Evolutionary conservation across 1,139 yeast genomes (phyloP).

Genomic region (Zygosaccharomyces pseudobailii): DNA sequence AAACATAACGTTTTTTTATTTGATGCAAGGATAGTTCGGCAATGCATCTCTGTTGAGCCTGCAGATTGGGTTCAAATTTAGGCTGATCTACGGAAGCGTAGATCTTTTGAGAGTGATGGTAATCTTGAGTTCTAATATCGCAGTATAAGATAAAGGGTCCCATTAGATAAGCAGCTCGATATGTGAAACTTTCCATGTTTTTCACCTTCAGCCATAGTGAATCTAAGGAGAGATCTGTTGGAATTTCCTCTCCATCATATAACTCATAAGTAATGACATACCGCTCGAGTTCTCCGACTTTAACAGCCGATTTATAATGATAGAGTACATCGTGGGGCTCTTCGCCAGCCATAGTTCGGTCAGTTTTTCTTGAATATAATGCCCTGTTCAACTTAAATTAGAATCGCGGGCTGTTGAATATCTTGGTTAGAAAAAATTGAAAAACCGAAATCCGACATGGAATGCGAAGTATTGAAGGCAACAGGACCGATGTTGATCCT

Average conservation of each 20-base stretch:
- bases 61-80: constrained; percentile 64
- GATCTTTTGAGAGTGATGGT: constrained; percentile 50
- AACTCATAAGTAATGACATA: constrained; percentile 45
- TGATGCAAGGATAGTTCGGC: constrained; percentile 47
- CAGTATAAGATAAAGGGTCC: constrained; percentile 90
- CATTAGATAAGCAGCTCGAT: constrained; percentile 81
- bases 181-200: constrained; percentile 67
- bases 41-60: constrained; percentile 61
- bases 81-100: constrained; percentile 74
- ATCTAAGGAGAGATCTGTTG: constrained; percentile 22
- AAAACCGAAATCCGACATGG: background rate
- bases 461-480: background rate
- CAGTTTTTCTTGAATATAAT: background rate
- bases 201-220: constrained; percentile 62
- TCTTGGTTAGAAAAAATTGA: background rate
- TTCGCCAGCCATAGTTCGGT: background rate
- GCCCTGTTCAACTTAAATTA: background rate
- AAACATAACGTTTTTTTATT: constrained; percentile 47
- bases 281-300: constrained; percentile 56
- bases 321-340: constrained; percentile 32
- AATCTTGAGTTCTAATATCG: constrained; percentile 67
- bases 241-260: constrained; percentile 29
- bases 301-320: constrained; percentile 40
- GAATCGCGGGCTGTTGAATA: background rate
- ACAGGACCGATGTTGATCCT: background rate